A percentile compares a stretch with the other conserved stretches of the same genome.
These are phyloP conservation scores for Sporothrix variecibatus DNA, from an alignment of 2,329 filamentous ascomycete species.

Conservation along the genomic window DNA sequence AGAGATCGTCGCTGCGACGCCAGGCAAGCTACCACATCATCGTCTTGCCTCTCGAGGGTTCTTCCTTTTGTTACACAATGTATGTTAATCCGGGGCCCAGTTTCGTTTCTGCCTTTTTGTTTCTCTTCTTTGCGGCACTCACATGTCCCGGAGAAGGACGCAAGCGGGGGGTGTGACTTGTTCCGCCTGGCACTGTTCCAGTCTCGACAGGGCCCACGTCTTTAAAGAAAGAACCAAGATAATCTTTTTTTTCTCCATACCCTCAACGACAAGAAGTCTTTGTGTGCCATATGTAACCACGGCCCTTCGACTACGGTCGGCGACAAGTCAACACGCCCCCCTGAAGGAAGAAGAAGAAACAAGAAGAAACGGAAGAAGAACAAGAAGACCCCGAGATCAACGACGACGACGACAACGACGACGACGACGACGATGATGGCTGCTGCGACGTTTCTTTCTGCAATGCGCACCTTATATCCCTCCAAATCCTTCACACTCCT, in stretches of 20 bases:
- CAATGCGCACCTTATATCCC: neutral
- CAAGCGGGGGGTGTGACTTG: conserved; percentile 5
- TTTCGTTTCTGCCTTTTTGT: conserved; percentile 30
- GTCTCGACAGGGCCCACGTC: conserved; percentile 13
- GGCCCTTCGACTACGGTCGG: conserved; percentile 2
- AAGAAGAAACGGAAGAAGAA: conserved; percentile 21
- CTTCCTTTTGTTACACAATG: conserved; percentile 47
- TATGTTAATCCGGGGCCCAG: conserved; percentile 59
- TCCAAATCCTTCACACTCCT: neutral
- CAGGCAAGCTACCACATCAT: conserved; percentile 72
- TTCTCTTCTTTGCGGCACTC: conserved; percentile 20
- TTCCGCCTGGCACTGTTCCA: conserved; percentile 19
- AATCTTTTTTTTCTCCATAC: conserved; percentile 15
- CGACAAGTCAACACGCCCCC: conserved; percentile 4
- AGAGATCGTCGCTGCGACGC: conserved; percentile 41
- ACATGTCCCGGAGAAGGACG: conserved; percentile 14
- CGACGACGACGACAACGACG: neutral
- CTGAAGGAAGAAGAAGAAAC: conserved; percentile 16
- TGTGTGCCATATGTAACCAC: conserved; percentile 14
- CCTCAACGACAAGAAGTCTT: conserved; percentile 5
- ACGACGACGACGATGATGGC: neutral
- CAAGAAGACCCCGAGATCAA: neutral
- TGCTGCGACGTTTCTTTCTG: neutral
- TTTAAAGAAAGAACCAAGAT: conserved; percentile 13
- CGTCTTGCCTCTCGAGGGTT: conserved; percentile 39